Conservation (phyloP, 441 rosid genomes). For the Erodium trifolium region DNA sequence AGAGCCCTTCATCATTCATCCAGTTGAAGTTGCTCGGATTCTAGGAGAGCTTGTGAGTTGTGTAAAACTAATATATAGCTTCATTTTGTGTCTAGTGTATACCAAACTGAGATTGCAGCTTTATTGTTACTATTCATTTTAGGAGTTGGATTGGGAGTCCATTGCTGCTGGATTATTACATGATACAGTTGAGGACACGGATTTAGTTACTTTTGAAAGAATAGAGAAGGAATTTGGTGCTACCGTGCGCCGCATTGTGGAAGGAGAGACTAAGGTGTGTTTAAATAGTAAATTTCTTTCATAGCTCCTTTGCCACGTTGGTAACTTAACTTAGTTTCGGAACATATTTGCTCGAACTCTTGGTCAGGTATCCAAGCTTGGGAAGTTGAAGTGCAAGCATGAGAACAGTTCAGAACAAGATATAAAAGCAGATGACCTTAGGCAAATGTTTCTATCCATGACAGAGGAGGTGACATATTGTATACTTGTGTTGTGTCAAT, state of each 20-base stretch:
- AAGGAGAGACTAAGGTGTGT: constrained; percentile 96
- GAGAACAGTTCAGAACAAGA: constrained; percentile 68
- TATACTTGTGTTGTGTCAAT: background rate
- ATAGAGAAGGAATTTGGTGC: constrained; percentile 90
- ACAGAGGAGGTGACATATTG: constrained; percentile 69
- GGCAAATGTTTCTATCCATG: constrained; percentile 98
- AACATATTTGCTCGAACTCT: background rate
- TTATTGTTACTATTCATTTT: constrained; percentile 23
- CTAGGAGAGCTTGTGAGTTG: constrained; percentile 90
- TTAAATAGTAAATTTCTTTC: constrained; percentile 14
- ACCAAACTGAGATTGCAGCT: constrained; percentile 18
- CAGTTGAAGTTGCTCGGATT: constrained; percentile 88
- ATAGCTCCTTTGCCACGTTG: constrained; percentile 7
- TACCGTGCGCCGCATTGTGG: constrained; percentile 79
- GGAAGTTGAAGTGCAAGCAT: constrained; percentile 74
- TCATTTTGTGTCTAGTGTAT: constrained; percentile 15
- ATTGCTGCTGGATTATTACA: constrained; percentile 93
- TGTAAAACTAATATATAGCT: constrained; percentile 13
- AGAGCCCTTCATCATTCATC: constrained; percentile 86
- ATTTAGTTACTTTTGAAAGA: constrained; percentile 84
- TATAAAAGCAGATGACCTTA: constrained; percentile 95
- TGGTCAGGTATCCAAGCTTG: constrained; percentile 81
- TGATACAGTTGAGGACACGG: constrained; percentile 97
- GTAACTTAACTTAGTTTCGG: background rate
- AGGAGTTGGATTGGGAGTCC: constrained; percentile 99